These are phyloP conservation scores for Ottelia alismoides DNA, from an alignment of 106 monocot genomes.

Conservation along the genomic window DNA sequence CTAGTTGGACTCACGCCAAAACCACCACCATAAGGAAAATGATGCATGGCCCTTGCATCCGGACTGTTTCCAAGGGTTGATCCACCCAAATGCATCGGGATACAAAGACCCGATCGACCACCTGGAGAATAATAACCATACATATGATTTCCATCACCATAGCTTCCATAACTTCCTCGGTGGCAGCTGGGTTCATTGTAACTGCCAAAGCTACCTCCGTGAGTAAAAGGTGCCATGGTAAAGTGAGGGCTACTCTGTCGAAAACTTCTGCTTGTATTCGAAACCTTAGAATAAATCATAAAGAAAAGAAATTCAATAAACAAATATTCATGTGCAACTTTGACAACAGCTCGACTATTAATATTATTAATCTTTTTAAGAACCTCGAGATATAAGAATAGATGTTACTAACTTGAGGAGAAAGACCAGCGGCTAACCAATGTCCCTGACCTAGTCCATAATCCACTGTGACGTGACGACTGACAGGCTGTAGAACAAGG, in stretches of 20 bases:
- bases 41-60: constrained; percentile 49
- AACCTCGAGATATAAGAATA: background rate
- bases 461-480: constrained; percentile 57
- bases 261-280: constrained; percentile 28
- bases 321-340: constrained; percentile 1
- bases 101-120: constrained; percentile 53
- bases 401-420: constrained; percentile 64
- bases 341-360: background rate
- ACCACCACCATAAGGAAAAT: constrained; percentile 47
- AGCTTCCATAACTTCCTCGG: constrained; percentile 88
- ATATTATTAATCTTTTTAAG: background rate
- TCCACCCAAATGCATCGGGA: constrained; percentile 57
- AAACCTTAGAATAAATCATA: constrained; percentile 34
- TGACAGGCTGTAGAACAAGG: constrained; percentile 48
- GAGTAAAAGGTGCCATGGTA: constrained; percentile 46
- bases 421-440: constrained; percentile 82
- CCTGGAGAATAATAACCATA: constrained; percentile 51
- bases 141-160: constrained; percentile 45
- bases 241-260: constrained; percentile 49
- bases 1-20: constrained; percentile 63
- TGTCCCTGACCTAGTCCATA: constrained; percentile 85
- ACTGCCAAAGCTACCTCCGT: constrained; percentile 87
- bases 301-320: background rate
- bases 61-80: constrained; percentile 66
- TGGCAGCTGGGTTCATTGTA: too few relatives aligned